phyloP scores from a whole-genome alignment of 2,329 filamentous ascomycete genomes.

The Fusarium chaquense region DNA sequence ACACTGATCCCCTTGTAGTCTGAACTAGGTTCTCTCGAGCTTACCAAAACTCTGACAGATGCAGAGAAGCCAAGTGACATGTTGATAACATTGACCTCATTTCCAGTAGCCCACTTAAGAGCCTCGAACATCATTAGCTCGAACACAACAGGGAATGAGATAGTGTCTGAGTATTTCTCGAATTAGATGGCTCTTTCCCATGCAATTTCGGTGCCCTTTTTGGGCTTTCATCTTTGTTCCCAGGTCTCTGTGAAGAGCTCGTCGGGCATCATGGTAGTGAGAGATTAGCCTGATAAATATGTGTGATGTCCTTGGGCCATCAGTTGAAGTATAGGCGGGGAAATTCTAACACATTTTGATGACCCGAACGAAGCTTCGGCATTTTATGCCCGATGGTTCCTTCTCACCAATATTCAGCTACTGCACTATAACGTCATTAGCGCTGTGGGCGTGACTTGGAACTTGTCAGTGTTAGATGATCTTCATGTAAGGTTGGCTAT shows the following conservation, averaged over 20 bases:
- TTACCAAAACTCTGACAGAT: constrained; percentile 15
- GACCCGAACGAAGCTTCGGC: neutral
- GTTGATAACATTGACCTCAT: constrained; percentile 28
- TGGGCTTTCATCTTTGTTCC: neutral
- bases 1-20: constrained; percentile 15
- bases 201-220: neutral
- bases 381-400: neutral
- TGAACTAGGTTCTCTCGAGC: constrained; percentile 22
- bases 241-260: neutral
- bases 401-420: neutral
- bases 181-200: neutral
- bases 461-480: neutral
- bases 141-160: neutral
- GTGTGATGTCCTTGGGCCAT: neutral
- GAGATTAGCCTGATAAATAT: no score
- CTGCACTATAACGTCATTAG: constrained; percentile 13
- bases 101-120: constrained; percentile 28
- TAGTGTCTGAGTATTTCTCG: neutral
- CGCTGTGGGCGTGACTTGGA: neutral
- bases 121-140: constrained; percentile 6
- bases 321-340: neutral
- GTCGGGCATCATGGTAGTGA: constrained; percentile 1
- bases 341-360: neutral
- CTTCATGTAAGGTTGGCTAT: neutral
- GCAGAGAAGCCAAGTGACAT: constrained; percentile 31